Base-by-base conservation (phyloP, 306 rosid genomes). In the Lotus japonicus region DNA sequence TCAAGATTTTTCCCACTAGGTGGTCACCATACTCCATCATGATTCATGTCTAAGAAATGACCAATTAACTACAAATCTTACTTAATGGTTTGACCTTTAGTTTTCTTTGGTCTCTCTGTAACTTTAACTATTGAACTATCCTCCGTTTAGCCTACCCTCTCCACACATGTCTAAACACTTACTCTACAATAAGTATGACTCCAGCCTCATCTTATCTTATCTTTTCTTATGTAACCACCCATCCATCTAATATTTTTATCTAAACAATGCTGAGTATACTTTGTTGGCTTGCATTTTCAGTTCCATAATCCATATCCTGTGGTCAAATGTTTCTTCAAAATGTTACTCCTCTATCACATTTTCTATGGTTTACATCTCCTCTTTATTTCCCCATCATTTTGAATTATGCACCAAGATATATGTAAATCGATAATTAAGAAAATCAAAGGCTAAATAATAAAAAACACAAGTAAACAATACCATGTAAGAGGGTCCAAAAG, bases 401-500 rank as follows among this genome's bases (percentile, higher is more conserved):
- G 42, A 7, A 38, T 38, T 11, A 38, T 38, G 2, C 9, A 35
- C 9, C 1, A 5, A 41, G 18, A 51, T 42, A 57, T 45, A 38
- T 18, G 6, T 4, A 11, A 14, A n/a, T 13, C 19, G 6, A 48
- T 5, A 43, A 19, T 7, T 38, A 7, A 38, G 7, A 12, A 55
- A 55, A 64, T 16, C 14, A 62, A 33, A 9, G 11, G 8, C 35
- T 5, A 15, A 45, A 12, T 1, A 55, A 23, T 26, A 3, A 11
- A 36, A 70, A 38, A 77, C 31, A 70, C 11, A 42, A 58, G 31
- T 31, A 23, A 26, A 64, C 2, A 77, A 48, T 83, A 90, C 99
- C 97, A 86, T 87, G 64, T 90, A 88, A 58, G 97, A 35, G 65
- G 99, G 99, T 26, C 99, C 97, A 73, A 87, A 90, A 69, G 99